A percentile compares a stretch with the other conserved stretches of the same genome.
phyloP scores from a whole-genome alignment of 352 stramenopile genomes.

The Nothophytophthora sp. region DNA sequence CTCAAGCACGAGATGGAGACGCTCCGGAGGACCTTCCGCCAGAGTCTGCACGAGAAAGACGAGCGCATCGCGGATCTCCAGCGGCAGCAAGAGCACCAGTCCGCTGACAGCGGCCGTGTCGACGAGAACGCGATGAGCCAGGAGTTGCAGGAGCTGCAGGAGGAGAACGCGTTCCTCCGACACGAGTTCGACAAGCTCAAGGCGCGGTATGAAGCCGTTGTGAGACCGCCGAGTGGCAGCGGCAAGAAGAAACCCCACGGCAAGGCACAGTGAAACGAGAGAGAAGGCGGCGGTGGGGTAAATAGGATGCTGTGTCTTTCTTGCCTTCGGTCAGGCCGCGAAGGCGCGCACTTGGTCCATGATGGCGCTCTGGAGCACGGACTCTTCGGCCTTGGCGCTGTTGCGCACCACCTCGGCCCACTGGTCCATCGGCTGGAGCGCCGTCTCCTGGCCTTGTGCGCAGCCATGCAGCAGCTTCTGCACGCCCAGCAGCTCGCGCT shows the following conservation, averaged over 20 bases:
- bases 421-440: conserved; percentile 9
- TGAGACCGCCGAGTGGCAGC: background rate
- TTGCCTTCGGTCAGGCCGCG: conserved; percentile 1
- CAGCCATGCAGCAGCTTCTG: conserved; percentile 47
- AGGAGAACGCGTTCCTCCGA: conserved; percentile 70
- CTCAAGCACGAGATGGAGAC: conserved; percentile 39
- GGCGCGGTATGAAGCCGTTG: conserved; percentile 48
- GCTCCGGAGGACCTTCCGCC: conserved; percentile 46
- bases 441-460: conserved; percentile 12
- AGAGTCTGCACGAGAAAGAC: conserved; percentile 62
- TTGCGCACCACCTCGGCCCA: conserved; percentile 20
- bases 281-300: background rate
- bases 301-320: background rate
- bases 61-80: conserved; percentile 56
- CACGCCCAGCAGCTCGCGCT: conserved; percentile 47
- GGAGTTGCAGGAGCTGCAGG: conserved; percentile 54
- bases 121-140: conserved; percentile 17
- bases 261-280: conserved; percentile 1
- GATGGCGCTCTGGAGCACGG: conserved; percentile 38
- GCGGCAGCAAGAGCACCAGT: conserved; percentile 19
- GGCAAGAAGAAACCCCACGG: conserved; percentile 9
- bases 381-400: conserved; percentile 28
- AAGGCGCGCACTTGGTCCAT: conserved; percentile 45
- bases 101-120: no score
- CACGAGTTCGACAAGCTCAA: conserved; percentile 74